phyloP scores from a whole-genome alignment of 345 rosid genomes.

The Euphorbia lathyris region DNA sequence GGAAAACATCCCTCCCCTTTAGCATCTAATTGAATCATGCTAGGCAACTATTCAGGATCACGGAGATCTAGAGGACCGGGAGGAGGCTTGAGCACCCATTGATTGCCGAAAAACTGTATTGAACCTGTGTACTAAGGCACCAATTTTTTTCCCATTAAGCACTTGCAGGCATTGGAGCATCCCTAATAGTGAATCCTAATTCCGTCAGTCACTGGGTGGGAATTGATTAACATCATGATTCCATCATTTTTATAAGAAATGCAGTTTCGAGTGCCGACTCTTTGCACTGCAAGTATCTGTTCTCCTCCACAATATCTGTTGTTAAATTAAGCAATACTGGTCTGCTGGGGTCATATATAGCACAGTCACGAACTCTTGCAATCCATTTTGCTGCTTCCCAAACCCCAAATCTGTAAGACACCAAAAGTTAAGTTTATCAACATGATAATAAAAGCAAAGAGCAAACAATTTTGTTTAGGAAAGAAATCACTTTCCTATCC shows the following conservation, averaged over 20 bases:
- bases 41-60: conserved; percentile 9
- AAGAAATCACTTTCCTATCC: neutral
- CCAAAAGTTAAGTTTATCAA: neutral
- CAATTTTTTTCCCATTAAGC: no score
- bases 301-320: conserved; percentile 83
- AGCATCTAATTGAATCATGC: neutral
- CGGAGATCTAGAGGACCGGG: no score
- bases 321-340: conserved; percentile 74
- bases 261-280: conserved; percentile 76
- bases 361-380: conserved; percentile 67
- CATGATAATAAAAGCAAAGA: neutral
- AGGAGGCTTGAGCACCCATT: no score
- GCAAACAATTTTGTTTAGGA: neutral
- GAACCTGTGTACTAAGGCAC: no score
- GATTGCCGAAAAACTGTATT: no score
- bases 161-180: no score
- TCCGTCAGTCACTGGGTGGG: neutral
- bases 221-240: conserved; percentile 26
- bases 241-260: conserved; percentile 71
- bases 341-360: conserved; percentile 59
- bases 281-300: conserved; percentile 66
- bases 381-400: conserved; percentile 98
- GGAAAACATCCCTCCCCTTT: neutral
- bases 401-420: conserved; percentile 63
- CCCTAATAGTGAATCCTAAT: no score